These are phyloP conservation scores for Flagelloscypha sp. DNA, from an alignment of 768 basidiomycete genomes.

Conservation along the genomic window DNA sequence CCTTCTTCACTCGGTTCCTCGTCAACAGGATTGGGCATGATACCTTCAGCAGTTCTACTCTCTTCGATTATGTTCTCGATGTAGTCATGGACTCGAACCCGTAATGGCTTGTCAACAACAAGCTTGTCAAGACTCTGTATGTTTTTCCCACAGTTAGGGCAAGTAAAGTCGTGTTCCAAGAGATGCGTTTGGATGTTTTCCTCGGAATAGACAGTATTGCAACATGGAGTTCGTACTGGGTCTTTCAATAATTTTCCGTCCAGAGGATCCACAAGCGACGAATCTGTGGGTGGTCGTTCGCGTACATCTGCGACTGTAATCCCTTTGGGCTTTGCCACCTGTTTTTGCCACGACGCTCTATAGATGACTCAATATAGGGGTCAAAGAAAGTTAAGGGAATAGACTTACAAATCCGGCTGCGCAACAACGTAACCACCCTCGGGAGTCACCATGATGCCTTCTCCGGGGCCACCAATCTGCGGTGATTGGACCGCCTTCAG, in stretches of 20 bases:
- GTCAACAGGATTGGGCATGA: constrained; percentile 18
- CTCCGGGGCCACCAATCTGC: constrained; percentile 55
- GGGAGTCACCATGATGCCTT: constrained; percentile 96
- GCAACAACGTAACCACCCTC: constrained; percentile 98
- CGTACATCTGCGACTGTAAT: constrained; percentile 85
- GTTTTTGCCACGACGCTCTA: constrained; percentile 93
- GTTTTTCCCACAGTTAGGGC: constrained; percentile 84
- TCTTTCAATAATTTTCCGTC: constrained; percentile 92
- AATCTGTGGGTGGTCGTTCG: constrained; percentile 73
- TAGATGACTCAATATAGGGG: constrained; percentile 1
- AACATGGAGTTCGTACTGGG: constrained; percentile 93
- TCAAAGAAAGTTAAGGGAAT: neutral
- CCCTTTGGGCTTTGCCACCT: constrained; percentile 69
- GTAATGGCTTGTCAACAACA: constrained; percentile 66
- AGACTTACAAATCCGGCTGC: constrained; percentile 85
- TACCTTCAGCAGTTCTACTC: constrained; percentile 52
- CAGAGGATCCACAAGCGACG: constrained; percentile 77
- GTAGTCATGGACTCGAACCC: constrained; percentile 72
- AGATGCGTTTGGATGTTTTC: constrained; percentile 95
- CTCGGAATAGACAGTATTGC: constrained; percentile 86
- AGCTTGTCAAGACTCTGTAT: constrained; percentile 87
- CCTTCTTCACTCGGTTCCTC: constrained; percentile 18
- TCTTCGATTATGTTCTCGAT: constrained; percentile 77
- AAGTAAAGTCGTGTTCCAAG: constrained; percentile 90
- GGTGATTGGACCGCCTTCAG: constrained; percentile 93